Evolutionary conservation across 805 yeast genomes (phyloP).

Genomic region (Candida sanyiensis): DNA sequence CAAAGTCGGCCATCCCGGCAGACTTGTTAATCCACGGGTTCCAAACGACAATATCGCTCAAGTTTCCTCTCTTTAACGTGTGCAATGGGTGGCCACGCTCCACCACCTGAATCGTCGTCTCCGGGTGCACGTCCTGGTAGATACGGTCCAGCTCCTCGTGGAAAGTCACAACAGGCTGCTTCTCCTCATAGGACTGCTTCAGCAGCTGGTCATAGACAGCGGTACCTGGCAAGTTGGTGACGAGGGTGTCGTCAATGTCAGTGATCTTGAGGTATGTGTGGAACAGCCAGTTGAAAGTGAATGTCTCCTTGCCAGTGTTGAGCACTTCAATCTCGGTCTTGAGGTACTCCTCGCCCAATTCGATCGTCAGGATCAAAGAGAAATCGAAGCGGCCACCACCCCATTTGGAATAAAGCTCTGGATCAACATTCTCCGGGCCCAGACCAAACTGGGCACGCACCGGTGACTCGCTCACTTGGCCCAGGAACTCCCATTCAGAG

Average conservation of each 20-base stretch:
- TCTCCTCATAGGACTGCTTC: constrained; percentile 56
- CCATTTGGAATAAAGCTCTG: constrained; percentile 58
- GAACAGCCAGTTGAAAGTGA: constrained; percentile 91
- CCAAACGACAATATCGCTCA: constrained; percentile 84
- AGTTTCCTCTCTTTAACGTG: constrained; percentile 57
- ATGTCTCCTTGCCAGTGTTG: constrained; percentile 56
- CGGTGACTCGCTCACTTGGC: constrained; percentile 64
- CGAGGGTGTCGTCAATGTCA: constrained; percentile 73
- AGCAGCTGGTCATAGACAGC: constrained; percentile 72
- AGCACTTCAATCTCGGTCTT: constrained; percentile 69
- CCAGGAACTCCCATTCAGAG: constrained; percentile 89
- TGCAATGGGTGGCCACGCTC: constrained; percentile 66
- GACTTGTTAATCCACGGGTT: constrained; percentile 92
- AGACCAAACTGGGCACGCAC: constrained; percentile 88
- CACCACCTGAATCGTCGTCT: constrained; percentile 59
- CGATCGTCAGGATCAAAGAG: constrained; percentile 66
- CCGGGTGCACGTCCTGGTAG: constrained; percentile 54
- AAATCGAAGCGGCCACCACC: constrained; percentile 49
- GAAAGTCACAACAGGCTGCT: constrained; percentile 68
- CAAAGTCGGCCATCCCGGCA: constrained; percentile 80
- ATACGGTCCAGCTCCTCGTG: constrained; percentile 81
- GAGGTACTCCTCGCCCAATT: constrained; percentile 51
- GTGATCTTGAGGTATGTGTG: constrained; percentile 78
- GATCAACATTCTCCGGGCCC: constrained; percentile 75
- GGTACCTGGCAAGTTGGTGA: constrained; percentile 73